phyloP scores from a whole-genome alignment of 345 rosid genomes.

The Dipteronia dyeriana region DNA sequence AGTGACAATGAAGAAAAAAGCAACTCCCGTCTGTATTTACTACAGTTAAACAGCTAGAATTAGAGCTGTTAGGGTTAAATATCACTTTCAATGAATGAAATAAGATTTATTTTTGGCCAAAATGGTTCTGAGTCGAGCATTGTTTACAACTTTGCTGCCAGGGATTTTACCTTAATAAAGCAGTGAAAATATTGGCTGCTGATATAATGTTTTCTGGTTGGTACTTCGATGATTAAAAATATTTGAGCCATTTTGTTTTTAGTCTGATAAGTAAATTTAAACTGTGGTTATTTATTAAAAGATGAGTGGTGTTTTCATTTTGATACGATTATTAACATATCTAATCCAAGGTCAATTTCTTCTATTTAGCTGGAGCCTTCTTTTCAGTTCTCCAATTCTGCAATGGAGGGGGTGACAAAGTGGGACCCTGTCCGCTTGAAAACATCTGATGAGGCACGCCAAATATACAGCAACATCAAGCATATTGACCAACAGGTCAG shows the following conservation, averaged over 20 bases:
- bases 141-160: background rate
- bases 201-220: background rate
- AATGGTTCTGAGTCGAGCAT: background rate
- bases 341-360: constrained; percentile 19
- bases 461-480: constrained; percentile 44
- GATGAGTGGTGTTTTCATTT: background rate
- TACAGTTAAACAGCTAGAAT: background rate
- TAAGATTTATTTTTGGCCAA: background rate
- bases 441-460: constrained; percentile 48
- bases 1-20: background rate
- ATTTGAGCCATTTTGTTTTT: background rate
- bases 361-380: constrained; percentile 56
- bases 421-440: constrained; percentile 70
- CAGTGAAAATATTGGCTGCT: background rate
- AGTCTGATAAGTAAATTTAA: background rate
- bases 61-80: background rate
- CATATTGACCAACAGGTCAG: constrained; percentile 55
- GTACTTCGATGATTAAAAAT: background rate
- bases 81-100: background rate
- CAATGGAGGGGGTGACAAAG: constrained; percentile 87
- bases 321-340: background rate
- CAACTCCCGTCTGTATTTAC: background rate
- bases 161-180: background rate
- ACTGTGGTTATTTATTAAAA: background rate
- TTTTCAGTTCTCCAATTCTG: constrained; percentile 52